Base-by-base conservation (phyloP, 129 eudicot genomes). In the Erigeron canadensis region DNA sequence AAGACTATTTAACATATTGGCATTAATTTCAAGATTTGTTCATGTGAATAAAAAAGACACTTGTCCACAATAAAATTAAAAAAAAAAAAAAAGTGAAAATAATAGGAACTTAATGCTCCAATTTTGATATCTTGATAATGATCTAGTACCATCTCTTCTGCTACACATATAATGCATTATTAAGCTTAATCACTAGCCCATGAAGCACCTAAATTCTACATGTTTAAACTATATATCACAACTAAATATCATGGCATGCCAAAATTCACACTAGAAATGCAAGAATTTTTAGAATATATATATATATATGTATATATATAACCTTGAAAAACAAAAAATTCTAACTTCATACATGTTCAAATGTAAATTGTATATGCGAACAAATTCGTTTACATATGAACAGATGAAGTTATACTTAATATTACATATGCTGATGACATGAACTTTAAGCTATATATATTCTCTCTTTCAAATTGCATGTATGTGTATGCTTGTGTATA, bases 1-100 rank as follows among this genome's bases (percentile, higher is more conserved):
- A 63, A 13, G 43, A 67, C 68, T 67, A 56, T 67, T 53, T 56
- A 63, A 71, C 51, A 78, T 50, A 45, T 63, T 34, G 15, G 12
- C 44, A 69, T 76, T 58, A 11, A 39, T 19, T 68, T 61, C 75
- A 59, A 75, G 16, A 45, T 53, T 62, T 61, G 6, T 47, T 53
- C 58, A 53, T 17, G 58, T 16, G 18, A 10, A 53, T 53, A 16
- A 53, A 53, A 53, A 16, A 2, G 0, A 50, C 23, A 53, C 58
- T 53, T 17, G 23, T 12, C 58, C 58, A 50, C 54, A 53, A 10
- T 40, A n/a, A 18, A n/a, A n/a, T n/a, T n/a, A n/a, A n/a, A n/a
- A n/a, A 50, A 50, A 19, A 10, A 12, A 7, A 17, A 72, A 72
- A 46, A 69, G 40, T 3, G 34, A 28, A 28, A 53, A 60, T 23